Percentiles rank a stretch among this genome's conserved stretches.
These are phyloP conservation scores for Magnaporthiopsis incrustans DNA, from an alignment of 2,329 filamentous ascomycete species.

Conservation along the genomic window DNA sequence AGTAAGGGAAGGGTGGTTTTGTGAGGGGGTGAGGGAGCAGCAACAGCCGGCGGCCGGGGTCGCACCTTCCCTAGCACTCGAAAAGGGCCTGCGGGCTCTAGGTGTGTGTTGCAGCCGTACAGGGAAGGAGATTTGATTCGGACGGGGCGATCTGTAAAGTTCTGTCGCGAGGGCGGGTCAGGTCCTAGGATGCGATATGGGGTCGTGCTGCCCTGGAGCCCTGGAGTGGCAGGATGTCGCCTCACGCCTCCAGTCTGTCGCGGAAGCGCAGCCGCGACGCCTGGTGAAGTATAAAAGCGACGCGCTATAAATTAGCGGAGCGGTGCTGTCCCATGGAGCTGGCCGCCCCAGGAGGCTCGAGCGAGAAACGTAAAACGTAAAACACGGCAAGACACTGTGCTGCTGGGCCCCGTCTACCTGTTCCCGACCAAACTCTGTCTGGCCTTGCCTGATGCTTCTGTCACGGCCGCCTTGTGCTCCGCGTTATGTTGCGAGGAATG, in stretches of 20 bases:
- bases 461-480: neutral
- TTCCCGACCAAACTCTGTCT: neutral
- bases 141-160: slow-evolving; percentile 26
- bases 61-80: slow-evolving; percentile 18
- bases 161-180: slow-evolving; percentile 6
- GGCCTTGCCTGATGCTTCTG: neutral
- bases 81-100: neutral
- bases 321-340: slow-evolving; percentile 11
- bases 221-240: neutral
- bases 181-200: neutral
- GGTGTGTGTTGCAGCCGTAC: slow-evolving; percentile 29
- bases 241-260: neutral
- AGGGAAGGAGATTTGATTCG: slow-evolving; percentile 38
- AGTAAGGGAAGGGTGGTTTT: neutral
- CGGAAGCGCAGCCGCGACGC: neutral
- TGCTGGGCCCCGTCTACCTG: neutral
- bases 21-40: neutral
- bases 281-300: slow-evolving; percentile 18
- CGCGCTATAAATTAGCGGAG: slow-evolving; percentile 18
- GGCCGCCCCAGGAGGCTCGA: neutral
- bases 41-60: slow-evolving; percentile 9
- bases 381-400: neutral
- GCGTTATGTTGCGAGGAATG: slow-evolving; percentile 1
- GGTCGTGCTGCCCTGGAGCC: neutral
- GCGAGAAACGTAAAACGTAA: neutral